Evolutionary conservation across 805 yeast species (phyloP).

Genomic region (Kluyveromyces wickerhamii): DNA sequence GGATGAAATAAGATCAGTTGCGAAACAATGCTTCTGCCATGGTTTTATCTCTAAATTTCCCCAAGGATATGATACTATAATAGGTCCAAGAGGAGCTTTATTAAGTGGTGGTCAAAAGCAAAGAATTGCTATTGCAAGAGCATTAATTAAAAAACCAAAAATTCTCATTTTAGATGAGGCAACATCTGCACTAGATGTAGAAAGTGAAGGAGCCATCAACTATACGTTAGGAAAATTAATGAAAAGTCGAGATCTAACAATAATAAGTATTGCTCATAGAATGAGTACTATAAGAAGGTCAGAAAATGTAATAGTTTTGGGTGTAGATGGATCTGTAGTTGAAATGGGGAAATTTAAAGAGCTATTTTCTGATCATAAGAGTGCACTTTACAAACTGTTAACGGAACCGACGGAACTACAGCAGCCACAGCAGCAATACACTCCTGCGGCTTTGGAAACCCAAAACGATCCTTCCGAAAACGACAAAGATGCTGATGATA

Average conservation of each 20-base stretch:
- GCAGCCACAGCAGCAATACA: constrained; percentile 7
- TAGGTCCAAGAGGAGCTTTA: constrained; percentile 59
- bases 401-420: constrained; percentile 29
- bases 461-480: constrained; percentile 1
- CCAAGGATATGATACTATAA: constrained; percentile 52
- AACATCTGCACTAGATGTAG: constrained; percentile 78
- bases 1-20: constrained; percentile 37
- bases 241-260: constrained; percentile 55
- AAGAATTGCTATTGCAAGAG: constrained; percentile 80
- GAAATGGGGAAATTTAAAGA: constrained; percentile 62
- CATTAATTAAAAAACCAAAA: constrained; percentile 67
- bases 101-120: constrained; percentile 95
- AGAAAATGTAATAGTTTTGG: constrained; percentile 75
- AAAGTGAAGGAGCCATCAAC: constrained; percentile 69
- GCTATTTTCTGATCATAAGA: constrained; percentile 40
- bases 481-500: not conserved
- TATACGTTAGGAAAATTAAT: constrained; percentile 61
- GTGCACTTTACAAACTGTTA: constrained; percentile 33
- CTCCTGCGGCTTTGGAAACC: constrained; percentile 7
- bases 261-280: constrained; percentile 90
- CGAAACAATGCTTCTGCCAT: constrained; percentile 47
- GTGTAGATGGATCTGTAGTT: constrained; percentile 70
- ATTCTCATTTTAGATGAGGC: constrained; percentile 77
- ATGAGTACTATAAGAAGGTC: constrained; percentile 84
- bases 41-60: constrained; percentile 55